Evolutionary conservation across 768 basidiomycete genomes (phyloP).

Genomic region (Russula lepida): DNA sequence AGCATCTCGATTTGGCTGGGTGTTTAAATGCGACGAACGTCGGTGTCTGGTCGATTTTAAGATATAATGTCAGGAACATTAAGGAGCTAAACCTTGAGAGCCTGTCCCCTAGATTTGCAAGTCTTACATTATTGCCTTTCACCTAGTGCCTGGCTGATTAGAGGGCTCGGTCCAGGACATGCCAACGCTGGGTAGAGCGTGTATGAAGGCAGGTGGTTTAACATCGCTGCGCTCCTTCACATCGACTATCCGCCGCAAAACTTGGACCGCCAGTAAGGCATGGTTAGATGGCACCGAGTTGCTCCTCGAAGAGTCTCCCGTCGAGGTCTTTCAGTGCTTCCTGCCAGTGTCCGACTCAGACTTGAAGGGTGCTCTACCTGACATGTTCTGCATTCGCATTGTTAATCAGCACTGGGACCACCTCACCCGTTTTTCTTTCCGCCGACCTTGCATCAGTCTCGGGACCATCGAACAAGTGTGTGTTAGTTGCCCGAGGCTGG

Average conservation of each 20-base stretch:
- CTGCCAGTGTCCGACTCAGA: constrained; percentile 38
- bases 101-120: constrained; percentile 52
- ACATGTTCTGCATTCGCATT: constrained; percentile 45
- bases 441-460: constrained; percentile 51
- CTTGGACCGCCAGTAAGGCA: constrained; percentile 4
- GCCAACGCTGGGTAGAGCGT: constrained; percentile 35
- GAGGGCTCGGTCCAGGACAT: constrained; percentile 40
- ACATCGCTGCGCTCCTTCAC: constrained; percentile 47
- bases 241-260: constrained; percentile 37
- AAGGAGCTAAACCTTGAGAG: constrained; percentile 52
- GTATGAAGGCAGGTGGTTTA: constrained; percentile 32
- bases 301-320: constrained; percentile 41
- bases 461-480: constrained; percentile 48
- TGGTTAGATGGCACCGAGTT: constrained; percentile 41
- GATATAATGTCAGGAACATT: constrained; percentile 39
- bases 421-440: constrained; percentile 51
- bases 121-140: constrained; percentile 21
- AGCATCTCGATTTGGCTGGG: constrained; percentile 53
- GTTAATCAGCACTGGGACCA: constrained; percentile 42
- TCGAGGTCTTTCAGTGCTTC: constrained; percentile 59
- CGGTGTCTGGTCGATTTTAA: constrained; percentile 47
- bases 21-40: constrained; percentile 60
- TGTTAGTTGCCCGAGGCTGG: constrained; percentile 40
- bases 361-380: constrained; percentile 33
- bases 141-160: background rate